phyloP scores from a whole-genome alignment of 176 grass and related monocot genomes.

The Rhynchospora pubera region DNA sequence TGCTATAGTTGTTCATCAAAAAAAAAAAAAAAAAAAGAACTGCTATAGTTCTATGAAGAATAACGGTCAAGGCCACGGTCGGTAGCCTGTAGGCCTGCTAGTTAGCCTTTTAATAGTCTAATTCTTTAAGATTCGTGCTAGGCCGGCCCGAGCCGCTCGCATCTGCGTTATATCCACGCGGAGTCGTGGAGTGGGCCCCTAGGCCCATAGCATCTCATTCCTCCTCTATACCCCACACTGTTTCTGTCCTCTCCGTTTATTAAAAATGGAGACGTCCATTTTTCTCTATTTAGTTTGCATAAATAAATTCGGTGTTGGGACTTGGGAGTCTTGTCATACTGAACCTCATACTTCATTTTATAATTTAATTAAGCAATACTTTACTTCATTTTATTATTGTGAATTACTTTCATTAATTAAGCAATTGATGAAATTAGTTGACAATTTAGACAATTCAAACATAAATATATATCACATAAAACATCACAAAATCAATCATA shows the following conservation, averaged over 20 bases:
- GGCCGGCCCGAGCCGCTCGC: not conserved
- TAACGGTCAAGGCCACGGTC: not conserved
- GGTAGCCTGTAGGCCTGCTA: no score
- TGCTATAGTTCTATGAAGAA: no score
- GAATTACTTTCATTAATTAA: not conserved
- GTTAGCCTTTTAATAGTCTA: not conserved
- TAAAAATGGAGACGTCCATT: not conserved
- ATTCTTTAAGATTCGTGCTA: conserved; percentile 2
- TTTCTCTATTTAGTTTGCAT: not conserved
- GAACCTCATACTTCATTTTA: not conserved
- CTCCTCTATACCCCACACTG: not conserved
- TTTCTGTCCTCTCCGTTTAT: not conserved
- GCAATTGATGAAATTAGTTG: not conserved
- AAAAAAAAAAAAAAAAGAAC: no score
- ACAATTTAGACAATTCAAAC: no score
- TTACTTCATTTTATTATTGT: not conserved
- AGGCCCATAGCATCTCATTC: conserved; percentile 1
- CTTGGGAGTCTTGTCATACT: not conserved
- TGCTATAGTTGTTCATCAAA: no score
- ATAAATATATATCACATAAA: not conserved
- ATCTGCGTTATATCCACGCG: conserved; percentile 22
- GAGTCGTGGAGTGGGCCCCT: not conserved
- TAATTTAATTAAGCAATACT: no score
- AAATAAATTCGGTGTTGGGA: not conserved
- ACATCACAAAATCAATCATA: no score